These are phyloP conservation scores for Thalassiosira mediterranea DNA, from an alignment of 352 stramenopile genomes.

Conservation along the genomic window DNA sequence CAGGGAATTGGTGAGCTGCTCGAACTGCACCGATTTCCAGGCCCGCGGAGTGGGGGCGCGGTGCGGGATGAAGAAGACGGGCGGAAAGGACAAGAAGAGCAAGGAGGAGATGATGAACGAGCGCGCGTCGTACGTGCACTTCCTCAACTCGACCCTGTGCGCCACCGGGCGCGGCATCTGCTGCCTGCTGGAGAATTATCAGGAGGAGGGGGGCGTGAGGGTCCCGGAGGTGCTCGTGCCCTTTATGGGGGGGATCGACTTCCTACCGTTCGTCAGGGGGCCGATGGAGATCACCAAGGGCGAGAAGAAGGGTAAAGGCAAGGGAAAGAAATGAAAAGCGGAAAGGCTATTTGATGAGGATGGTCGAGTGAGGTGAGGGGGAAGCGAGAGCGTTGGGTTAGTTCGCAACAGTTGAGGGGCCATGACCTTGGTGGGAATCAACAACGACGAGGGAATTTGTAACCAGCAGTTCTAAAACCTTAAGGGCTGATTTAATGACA, in stretches of 20 bases:
- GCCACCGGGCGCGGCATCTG: constrained; percentile 98
- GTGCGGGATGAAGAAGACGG: constrained; percentile 94
- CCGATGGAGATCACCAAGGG: constrained; percentile 93
- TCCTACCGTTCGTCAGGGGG: constrained; percentile 97
- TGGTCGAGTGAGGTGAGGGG: too few relatives aligned
- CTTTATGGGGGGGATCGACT: constrained; percentile 98
- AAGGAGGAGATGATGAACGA: constrained; percentile 90
- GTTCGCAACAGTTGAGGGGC: too few relatives aligned
- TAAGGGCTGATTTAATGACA: too few relatives aligned
- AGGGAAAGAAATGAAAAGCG: constrained; percentile 71
- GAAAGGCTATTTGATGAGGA: background rate
- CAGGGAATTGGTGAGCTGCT: constrained; percentile 98
- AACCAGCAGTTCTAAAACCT: too few relatives aligned
- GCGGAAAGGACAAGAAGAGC: constrained; percentile 90
- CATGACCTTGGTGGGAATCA: too few relatives aligned
- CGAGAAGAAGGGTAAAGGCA: constrained; percentile 94
- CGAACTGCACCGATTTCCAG: constrained; percentile 99
- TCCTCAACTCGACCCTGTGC: constrained; percentile 99
- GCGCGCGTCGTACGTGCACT: constrained; percentile 91
- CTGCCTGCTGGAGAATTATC: constrained; percentile 99
- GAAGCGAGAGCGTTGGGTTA: too few relatives aligned
- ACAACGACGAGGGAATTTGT: too few relatives aligned
- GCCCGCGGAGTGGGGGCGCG: constrained; percentile 96
- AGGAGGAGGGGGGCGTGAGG: constrained; percentile 95
- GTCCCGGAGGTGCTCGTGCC: constrained; percentile 97